Base-by-base conservation (phyloP, 2,329 filamentous ascomycete genomes). In the Calonectria ilicicola region DNA sequence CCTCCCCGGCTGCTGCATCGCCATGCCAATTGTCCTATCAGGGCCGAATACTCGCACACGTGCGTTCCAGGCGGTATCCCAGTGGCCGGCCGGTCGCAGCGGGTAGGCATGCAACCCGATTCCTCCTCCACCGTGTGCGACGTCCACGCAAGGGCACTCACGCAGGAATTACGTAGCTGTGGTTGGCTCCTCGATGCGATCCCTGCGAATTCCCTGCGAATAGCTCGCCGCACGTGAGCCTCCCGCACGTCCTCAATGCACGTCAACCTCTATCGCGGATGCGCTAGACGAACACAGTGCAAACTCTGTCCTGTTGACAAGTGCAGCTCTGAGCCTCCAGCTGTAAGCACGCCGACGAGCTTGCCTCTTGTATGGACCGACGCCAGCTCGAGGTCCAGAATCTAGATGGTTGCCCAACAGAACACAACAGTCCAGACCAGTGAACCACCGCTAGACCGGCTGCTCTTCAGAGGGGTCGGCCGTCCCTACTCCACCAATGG, bases 81-180 rank as follows among this genome's bases (percentile, higher is more conserved):
- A 75, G 65, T 72, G 73, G 73, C 23, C 51, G 51, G 35, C 58
- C 51, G 53, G 67, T 63, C 58, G 72, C 74, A 67, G 58, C 72
- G 74, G 72, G 72, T 60, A 75, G 72, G 72, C 72, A 75, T 72
- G 72, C 40, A 72, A 73, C 69, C 69, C 65, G 38, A 72, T 69
- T 69, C 65, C 67, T 74, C 26, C 49, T 60, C 53, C 53, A 40
- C 53, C 35, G 32, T 60, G 32, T 60, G 53, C 32, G 53, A 60
- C 53, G 35, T 40, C 32, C 32, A 9, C 32, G 40, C 53, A 60
- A 60, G 53, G 53, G 53, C 32, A 60, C 53, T 60, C 35, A 19
- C 32, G 32, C 53, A 60, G 23, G 40, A 40, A 63, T 46, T 63
- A 32, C 40, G 40, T 46, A 19, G 40, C 58, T 46, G 58, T 35